phyloP scores from a whole-genome alignment of 2,329 filamentous ascomycete species.

The Mollisia scopiformis region DNA sequence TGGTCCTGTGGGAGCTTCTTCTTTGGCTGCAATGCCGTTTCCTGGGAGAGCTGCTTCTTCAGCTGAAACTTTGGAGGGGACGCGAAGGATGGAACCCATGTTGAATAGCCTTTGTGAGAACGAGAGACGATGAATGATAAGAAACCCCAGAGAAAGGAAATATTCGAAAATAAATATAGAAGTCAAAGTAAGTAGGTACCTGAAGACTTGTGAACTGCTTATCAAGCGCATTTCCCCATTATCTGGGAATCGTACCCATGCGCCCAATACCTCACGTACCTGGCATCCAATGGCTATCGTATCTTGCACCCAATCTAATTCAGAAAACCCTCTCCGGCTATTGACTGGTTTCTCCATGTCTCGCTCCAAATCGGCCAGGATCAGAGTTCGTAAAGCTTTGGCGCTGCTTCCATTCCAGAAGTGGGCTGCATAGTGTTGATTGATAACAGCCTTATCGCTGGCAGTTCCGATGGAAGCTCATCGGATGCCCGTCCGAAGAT shows the following conservation, averaged over 20 bases:
- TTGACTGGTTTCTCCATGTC: too few species aligned
- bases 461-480: not conserved
- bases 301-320: too few species aligned
- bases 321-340: too few species aligned
- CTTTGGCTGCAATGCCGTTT: conserved; percentile 50
- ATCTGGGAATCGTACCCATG: too few species aligned
- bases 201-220: too few species aligned
- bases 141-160: not conserved
- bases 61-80: conserved; percentile 41
- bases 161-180: too few species aligned
- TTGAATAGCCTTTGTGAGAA: not conserved
- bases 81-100: conserved; percentile 24
- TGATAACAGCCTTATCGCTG: conserved; percentile 1
- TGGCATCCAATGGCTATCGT: too few species aligned
- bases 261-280: too few species aligned
- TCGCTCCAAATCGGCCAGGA: not conserved
- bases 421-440: not conserved
- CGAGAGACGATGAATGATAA: not conserved
- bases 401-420: not conserved
- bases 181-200: too few species aligned
- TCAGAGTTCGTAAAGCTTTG: not conserved
- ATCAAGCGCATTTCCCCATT: too few species aligned
- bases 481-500: not conserved
- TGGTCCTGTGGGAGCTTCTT: conserved; percentile 16
- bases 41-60: conserved; percentile 51